Percentiles rank a stretch among this genome's conserved stretches.
Conservation (phyloP, 176 grass and related monocot species). For the Hordeum marinum region DNA sequence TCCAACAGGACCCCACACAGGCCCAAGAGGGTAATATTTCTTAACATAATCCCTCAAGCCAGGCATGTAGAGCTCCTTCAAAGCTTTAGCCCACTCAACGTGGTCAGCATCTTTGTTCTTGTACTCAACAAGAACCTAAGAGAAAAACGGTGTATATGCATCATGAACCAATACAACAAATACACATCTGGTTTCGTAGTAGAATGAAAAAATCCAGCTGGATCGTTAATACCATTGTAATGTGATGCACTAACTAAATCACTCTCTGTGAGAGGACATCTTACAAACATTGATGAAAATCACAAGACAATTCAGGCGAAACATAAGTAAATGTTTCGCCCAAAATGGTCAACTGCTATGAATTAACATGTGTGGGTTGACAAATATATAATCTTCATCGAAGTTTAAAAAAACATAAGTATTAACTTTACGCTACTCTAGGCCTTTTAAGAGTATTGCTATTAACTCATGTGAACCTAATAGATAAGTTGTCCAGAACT, state of each 20-base stretch:
- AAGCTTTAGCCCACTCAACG: conserved; percentile 93
- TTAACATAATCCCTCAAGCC: conserved; percentile 94
- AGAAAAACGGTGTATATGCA: conserved; percentile 1
- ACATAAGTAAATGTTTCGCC: background rate
- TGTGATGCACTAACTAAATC: background rate
- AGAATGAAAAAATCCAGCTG: background rate
- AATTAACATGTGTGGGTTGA: background rate
- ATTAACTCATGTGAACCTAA: background rate
- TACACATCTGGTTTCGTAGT: background rate
- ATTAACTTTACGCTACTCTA: background rate
- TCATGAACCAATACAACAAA: background rate
- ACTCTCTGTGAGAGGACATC: background rate
- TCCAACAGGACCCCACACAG: conserved; percentile 59
- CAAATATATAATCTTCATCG: background rate
- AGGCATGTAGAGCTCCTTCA: conserved; percentile 88
- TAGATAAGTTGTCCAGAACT: background rate
- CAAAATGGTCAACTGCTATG: background rate
- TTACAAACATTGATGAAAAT: background rate
- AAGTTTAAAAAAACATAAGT: background rate
- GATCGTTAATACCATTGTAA: conserved; percentile 2
- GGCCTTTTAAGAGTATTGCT: background rate
- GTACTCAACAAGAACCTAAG: conserved; percentile 89
- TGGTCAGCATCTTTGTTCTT: conserved; percentile 90
- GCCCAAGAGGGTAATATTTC: conserved; percentile 79
- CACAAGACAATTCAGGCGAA: background rate